Conservation (phyloP, 129 eudicot species). For the Solidago caesia region DNA sequence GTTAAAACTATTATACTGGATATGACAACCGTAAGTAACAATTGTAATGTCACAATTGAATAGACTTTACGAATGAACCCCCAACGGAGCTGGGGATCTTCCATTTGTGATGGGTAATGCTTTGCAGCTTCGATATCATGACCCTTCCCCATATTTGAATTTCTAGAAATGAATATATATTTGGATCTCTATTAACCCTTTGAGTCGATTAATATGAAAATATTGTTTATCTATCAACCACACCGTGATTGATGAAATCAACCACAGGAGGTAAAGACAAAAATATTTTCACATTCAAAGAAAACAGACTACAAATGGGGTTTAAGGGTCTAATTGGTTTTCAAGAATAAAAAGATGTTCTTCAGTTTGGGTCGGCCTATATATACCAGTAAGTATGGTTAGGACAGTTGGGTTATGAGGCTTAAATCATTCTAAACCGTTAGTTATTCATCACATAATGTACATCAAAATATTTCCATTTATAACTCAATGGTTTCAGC, state of each 20-base stretch:
- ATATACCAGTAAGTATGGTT: conserved; percentile 16
- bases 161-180: not conserved
- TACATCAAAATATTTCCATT: conserved; percentile 10
- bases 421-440: conserved; percentile 15
- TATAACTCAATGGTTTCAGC: not conserved
- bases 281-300: conserved; percentile 35
- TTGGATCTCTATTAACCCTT: conserved; percentile 11
- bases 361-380: not conserved
- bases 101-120: conserved; percentile 59
- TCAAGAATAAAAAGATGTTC: conserved; percentile 12
- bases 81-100: conserved; percentile 75
- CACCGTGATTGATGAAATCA: conserved; percentile 42
- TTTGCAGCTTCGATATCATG: conserved; percentile 47
- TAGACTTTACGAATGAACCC: conserved; percentile 83
- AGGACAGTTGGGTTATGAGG: not conserved
- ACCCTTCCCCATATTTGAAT: conserved; percentile 28
- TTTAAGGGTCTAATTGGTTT: conserved; percentile 17
- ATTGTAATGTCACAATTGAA: conserved; percentile 47
- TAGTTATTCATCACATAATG: not conserved
- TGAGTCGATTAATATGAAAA: conserved; percentile 24
- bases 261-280: conserved; percentile 42
- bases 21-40: conserved; percentile 49
- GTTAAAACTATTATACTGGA: conserved; percentile 44
- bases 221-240: conserved; percentile 34
- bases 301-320: conserved; percentile 25